Percentiles rank a stretch among this genome's conserved stretches.
Conservation (phyloP, 192 early-diverging fungal genomes). For the Coemansia umbellata region DNA sequence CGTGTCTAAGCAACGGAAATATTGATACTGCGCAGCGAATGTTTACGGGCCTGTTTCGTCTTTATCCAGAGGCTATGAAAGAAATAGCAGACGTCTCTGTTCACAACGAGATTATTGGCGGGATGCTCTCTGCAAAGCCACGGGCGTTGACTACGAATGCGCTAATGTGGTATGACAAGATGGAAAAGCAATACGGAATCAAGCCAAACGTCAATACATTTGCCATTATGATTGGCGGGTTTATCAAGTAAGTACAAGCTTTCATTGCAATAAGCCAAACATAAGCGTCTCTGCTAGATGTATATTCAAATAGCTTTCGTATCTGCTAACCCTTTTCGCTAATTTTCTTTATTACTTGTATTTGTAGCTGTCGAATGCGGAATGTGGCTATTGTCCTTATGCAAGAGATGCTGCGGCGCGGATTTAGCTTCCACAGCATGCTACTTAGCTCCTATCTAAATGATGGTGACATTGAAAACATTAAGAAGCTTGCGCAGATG, state of each 20-base stretch:
- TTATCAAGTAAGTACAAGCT: slow-evolving; percentile 52
- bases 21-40: slow-evolving; percentile 71
- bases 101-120: slow-evolving; percentile 82
- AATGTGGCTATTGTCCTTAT: slow-evolving; percentile 46
- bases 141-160: slow-evolving; percentile 55
- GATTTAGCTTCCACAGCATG: slow-evolving; percentile 36
- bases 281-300: too few relatives aligned
- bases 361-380: slow-evolving; percentile 29
- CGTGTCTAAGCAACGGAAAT: slow-evolving; percentile 70
- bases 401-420: slow-evolving; percentile 48
- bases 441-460: slow-evolving; percentile 49
- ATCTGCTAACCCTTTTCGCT: not conserved
- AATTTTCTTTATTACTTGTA: not conserved
- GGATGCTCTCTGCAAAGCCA: slow-evolving; percentile 55
- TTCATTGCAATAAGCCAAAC: too few relatives aligned
- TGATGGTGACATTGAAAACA: slow-evolving; percentile 38
- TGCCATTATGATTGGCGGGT: slow-evolving; percentile 70
- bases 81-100: slow-evolving; percentile 64
- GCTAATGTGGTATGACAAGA: slow-evolving; percentile 67
- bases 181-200: slow-evolving; percentile 54
- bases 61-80: slow-evolving; percentile 67
- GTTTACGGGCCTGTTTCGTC: slow-evolving; percentile 59
- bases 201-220: slow-evolving; percentile 68
- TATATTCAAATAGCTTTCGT: too few relatives aligned
- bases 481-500: slow-evolving; percentile 40